Base-by-base conservation (phyloP, 2,329 filamentous ascomycete species). In the Fusarium nurragi region DNA sequence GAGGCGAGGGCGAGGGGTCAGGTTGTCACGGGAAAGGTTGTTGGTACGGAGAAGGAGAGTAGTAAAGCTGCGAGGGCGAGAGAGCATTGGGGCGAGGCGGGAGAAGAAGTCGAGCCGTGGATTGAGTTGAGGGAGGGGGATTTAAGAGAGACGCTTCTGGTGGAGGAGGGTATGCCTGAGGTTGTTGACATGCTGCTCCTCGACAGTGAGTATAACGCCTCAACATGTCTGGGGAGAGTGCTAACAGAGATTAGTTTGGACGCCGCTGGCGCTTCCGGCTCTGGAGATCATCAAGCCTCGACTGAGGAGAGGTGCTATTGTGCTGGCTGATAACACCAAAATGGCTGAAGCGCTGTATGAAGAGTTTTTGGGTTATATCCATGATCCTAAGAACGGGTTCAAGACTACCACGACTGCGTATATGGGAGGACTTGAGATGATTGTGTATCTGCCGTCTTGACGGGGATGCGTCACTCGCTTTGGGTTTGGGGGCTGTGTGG, bases 41-140 rank as follows among this genome's bases (percentile, higher is more conserved):
- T 89, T 65, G 86, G 80, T 0, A 89, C 87, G 0, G 87, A 90
- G 73, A 82, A 86, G 40, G 87, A 89, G 73, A 71, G 74, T 0
- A 70, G 66, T 3, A 89, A 89, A 72, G 85, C 85, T 0, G 76
- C 64, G 12, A 74, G 71, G 38, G 87, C 87, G 6, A 77, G 77
- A n/a, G 75, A 78, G 64, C 75, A 89, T 67, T 90, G 86, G 87
- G 75, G 70, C 13, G 73, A 79, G 48, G 82, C 81, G 2, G 86
- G 86, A 0, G 74, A 80, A 0, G 78, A 79, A n/a, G 80, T 88
- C 3, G 78, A 78, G 58, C 69, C 71, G 2, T 77, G 78, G 69
- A 86, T 89, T 65, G 86, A 88, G 18, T 67, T 89, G 18, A 75
- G 86, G 4, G 83, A 83, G 58, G 87, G 87, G 0, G 84, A 89